phyloP scores from a whole-genome alignment of 2,329 filamentous ascomycete species.

The Dactylella cylindrospora region DNA sequence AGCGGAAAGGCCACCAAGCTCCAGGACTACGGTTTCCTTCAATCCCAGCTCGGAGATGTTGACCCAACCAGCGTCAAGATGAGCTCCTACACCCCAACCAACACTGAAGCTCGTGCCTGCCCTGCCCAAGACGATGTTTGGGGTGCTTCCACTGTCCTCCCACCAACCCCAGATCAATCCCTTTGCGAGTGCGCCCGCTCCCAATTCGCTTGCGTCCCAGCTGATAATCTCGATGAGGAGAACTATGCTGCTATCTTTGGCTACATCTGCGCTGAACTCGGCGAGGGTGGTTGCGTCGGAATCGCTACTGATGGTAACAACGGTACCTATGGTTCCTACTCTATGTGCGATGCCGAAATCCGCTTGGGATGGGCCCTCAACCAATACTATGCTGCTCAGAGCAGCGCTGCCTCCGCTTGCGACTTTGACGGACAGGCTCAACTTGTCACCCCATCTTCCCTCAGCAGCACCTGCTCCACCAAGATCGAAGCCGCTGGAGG shows the following conservation, averaged over 20 bases:
- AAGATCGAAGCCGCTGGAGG: slow-evolving; percentile 65
- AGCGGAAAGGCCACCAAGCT: slow-evolving; percentile 66
- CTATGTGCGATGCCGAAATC: slow-evolving; percentile 70
- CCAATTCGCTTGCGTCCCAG: slow-evolving; percentile 70
- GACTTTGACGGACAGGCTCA: slow-evolving; percentile 70
- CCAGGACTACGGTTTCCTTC: slow-evolving; percentile 72
- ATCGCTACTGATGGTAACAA: slow-evolving; percentile 68
- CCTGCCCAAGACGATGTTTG: slow-evolving; percentile 67
- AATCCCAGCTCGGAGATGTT: slow-evolving; percentile 68
- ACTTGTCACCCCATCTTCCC: slow-evolving; percentile 53
- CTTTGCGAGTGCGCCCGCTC: slow-evolving; percentile 86
- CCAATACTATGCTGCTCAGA: slow-evolving; percentile 65
- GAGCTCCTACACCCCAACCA: slow-evolving; percentile 70
- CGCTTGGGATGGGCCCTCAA: slow-evolving; percentile 75
- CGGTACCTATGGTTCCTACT: slow-evolving; percentile 73
- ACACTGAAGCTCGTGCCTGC: slow-evolving; percentile 69
- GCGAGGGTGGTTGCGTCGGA: slow-evolving; percentile 61
- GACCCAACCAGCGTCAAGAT: slow-evolving; percentile 67
- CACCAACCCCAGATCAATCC: slow-evolving; percentile 74
- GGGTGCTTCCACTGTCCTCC: slow-evolving; percentile 70
- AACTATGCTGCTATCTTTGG: slow-evolving; percentile 70
- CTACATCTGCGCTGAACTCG: slow-evolving; percentile 64
- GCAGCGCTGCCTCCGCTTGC: slow-evolving; percentile 61
- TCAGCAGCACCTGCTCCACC: slow-evolving; percentile 60
- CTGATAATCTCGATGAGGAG: slow-evolving; percentile 60